These are phyloP conservation scores for Zygosaccharomyces pseudobailii DNA, from an alignment of 1,139 yeast genomes.

Conservation along the genomic window DNA sequence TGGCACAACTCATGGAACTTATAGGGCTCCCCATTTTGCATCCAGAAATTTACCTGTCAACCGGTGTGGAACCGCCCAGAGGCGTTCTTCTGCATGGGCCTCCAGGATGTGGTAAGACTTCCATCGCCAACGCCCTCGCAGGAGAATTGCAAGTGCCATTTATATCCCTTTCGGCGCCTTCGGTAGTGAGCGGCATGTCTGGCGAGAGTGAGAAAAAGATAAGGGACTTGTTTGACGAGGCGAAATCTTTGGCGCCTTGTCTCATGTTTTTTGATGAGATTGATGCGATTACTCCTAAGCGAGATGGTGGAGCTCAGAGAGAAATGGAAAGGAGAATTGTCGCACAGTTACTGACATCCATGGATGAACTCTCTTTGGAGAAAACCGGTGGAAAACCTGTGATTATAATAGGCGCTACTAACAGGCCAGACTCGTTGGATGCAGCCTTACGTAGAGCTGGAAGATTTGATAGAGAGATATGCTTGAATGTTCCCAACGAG, in stretches of 20 bases:
- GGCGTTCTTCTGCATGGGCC: slow-evolving; percentile 96
- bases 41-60: slow-evolving; percentile 81
- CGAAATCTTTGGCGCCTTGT: slow-evolving; percentile 86
- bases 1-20: slow-evolving; percentile 80
- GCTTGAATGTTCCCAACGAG: slow-evolving; percentile 89
- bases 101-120: slow-evolving; percentile 98
- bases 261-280: slow-evolving; percentile 90
- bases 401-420: slow-evolving; percentile 94
- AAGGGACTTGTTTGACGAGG: slow-evolving; percentile 91
- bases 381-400: slow-evolving; percentile 93
- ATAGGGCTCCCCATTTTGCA: slow-evolving; percentile 89
- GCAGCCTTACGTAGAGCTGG: slow-evolving; percentile 97
- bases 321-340: slow-evolving; percentile 98
- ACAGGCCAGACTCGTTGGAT: slow-evolving; percentile 93
- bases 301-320: slow-evolving; percentile 91
- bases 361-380: slow-evolving; percentile 85
- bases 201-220: slow-evolving; percentile 96
- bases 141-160: slow-evolving; percentile 94
- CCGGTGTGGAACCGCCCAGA: slow-evolving; percentile 96
- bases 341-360: slow-evolving; percentile 87
- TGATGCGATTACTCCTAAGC: slow-evolving; percentile 96
- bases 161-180: slow-evolving; percentile 87
- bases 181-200: slow-evolving; percentile 99
- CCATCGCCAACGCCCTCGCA: slow-evolving; percentile 92
- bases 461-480: slow-evolving; percentile 91